Conservation (phyloP, 495 filamentous ascomycete species). For the Neurospora sp. region DNA sequence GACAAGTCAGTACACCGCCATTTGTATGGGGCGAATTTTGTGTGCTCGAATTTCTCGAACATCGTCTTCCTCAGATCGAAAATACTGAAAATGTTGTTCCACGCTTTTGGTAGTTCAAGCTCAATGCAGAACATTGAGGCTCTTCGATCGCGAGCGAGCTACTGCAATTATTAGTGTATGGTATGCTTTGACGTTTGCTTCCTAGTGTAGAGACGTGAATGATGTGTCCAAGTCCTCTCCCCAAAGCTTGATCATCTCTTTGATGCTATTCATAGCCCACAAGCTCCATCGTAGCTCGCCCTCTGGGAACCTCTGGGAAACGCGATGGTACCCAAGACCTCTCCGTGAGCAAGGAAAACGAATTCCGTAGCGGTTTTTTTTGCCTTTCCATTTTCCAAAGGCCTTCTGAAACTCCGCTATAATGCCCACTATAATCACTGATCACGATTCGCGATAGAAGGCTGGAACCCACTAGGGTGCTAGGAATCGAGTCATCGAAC, state of each 20-base stretch:
- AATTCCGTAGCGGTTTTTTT: not conserved
- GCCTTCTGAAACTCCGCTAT: not conserved
- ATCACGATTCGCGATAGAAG: not conserved
- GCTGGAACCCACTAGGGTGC: not conserved
- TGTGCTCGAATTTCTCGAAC: not conserved
- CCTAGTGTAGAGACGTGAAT: not conserved
- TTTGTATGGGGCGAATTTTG: not conserved
- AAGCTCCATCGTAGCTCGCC: not conserved
- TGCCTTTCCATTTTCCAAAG: not conserved
- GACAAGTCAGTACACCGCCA: not conserved
- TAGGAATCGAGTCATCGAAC: not conserved
- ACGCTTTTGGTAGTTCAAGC: not conserved
- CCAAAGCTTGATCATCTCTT: not conserved
- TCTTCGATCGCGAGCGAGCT: not conserved
- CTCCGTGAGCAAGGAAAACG: not conserved
- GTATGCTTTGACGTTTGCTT: not conserved
- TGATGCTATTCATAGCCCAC: not conserved
- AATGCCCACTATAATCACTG: not conserved
- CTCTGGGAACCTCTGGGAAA: not conserved
- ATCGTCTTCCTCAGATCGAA: not conserved
- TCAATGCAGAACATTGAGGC: not conserved
- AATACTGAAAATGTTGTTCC: not conserved
- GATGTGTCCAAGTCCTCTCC: not conserved
- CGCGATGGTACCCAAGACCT: not conserved
- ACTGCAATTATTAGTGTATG: not conserved